Evolutionary conservation across 2,329 filamentous ascomycete species (phyloP), one percentile per base, ranked within the genome.

Genomic region (Magnaporthiopsis poae): DNA sequence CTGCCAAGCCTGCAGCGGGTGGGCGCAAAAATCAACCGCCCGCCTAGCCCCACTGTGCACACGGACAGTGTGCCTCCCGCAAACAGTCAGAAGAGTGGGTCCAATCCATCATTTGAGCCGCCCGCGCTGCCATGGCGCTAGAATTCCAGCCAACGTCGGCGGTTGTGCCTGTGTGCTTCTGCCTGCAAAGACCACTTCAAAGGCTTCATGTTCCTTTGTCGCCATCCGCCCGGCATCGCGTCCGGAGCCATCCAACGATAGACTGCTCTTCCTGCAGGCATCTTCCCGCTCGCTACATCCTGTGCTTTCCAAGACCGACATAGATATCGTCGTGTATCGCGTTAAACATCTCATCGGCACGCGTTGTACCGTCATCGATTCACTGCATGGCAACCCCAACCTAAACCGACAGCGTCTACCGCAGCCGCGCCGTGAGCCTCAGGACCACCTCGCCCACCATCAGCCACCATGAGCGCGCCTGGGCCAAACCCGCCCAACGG

Each of bases 401-500:
- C 46, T 56, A 25, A 36, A 25, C 31, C 61, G 21, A 62, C 61
- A 62, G 29, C 61, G 31, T 62, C 61, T 18, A 29, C 36, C 61
- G 13, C 61, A 29, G 12, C 31, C 31, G 31, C 46, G 11, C 21
- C 25, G 36, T 35, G 29, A 13, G 35, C 39, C 27, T 39, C 15
- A 62, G 8, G 39, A 35, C 5, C 62, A 29, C 29, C 29, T 56
- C 52, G 35, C 63, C 65, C 61, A 60, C 65, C 70, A 75, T 63
- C 46, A 21, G 7, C 46, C 46, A 56, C 46, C n/a, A 84, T 84
- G 82, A 82, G 78, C 72, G 77, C 77, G 60, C 76, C 77, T 62
- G 77, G 77, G 12, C 71, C 78, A 35, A 75, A 75, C 36, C 69
- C 71, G 67, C 72, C 71, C 60, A 73, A 72, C 67, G 72, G 72